Percentiles rank a stretch among this genome's conserved stretches.
Conservation (phyloP, 106 monocot genomes). For the Acorus gramineus region DNA sequence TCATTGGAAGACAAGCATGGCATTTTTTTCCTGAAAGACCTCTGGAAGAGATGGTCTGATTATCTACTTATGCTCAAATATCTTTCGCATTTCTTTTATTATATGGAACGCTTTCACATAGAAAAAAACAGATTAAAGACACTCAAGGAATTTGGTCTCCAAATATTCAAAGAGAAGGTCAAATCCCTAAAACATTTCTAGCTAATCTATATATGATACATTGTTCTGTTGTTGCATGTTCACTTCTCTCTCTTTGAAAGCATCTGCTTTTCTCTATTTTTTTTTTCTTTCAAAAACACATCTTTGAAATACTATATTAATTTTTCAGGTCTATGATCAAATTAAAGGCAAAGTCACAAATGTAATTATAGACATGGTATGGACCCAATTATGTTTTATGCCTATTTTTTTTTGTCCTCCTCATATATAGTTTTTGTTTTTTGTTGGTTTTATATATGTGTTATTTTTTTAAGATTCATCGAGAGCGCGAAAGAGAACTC, state of each 20-base stretch:
- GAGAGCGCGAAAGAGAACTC: slow-evolving; percentile 82
- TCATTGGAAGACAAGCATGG: slow-evolving; percentile 72
- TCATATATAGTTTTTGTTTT: background rate
- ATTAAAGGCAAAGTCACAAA: slow-evolving; percentile 48
- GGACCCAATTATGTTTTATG: background rate
- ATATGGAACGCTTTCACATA: slow-evolving; percentile 76
- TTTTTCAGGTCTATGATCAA: slow-evolving; percentile 52
- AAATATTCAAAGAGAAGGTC: slow-evolving; percentile 75
- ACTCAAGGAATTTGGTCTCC: slow-evolving; percentile 68
- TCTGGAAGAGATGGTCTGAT: slow-evolving; percentile 66
- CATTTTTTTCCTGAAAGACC: slow-evolving; percentile 75
- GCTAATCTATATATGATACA: no score
- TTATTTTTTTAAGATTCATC: slow-evolving; percentile 48
- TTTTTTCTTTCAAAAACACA: background rate
- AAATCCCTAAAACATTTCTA: background rate
- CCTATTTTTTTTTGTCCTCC: background rate
- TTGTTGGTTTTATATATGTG: background rate
- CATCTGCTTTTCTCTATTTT: no score
- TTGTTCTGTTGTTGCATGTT: no score
- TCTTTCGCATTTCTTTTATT: slow-evolving; percentile 70
- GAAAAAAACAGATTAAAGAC: slow-evolving; percentile 45
- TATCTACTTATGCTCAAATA: slow-evolving; percentile 82
- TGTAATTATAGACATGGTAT: slow-evolving; percentile 71
- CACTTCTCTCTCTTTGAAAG: no score
- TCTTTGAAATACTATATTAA: background rate